Conservation (phyloP, 345 rosid genomes). For the Gossypium thurberi region DNA sequence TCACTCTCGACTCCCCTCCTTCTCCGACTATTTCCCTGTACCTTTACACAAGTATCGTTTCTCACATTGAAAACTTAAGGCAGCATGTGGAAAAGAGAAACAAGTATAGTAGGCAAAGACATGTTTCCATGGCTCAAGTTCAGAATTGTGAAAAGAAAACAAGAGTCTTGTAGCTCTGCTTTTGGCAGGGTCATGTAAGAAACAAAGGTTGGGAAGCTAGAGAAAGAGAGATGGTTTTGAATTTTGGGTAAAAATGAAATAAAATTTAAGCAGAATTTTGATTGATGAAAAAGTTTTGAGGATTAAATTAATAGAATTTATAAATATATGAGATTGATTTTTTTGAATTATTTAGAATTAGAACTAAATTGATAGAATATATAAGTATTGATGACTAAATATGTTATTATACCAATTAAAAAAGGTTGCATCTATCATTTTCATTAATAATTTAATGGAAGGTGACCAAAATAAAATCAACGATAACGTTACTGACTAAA, state of each 20-base stretch:
- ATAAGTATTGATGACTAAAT: too few species aligned
- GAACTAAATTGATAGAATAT: too few species aligned
- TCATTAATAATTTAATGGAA: too few species aligned
- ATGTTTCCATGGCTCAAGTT: conserved; percentile 27
- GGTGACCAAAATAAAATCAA: too few species aligned
- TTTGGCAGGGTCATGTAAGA: neutral
- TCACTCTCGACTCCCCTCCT: conserved; percentile 41
- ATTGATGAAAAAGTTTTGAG: too few species aligned
- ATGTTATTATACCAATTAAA: too few species aligned
- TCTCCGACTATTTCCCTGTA: conserved; percentile 59
- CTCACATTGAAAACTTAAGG: conserved; percentile 24
- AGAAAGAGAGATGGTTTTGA: neutral
- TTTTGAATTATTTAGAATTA: too few species aligned
- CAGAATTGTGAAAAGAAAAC: neutral
- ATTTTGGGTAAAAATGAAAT: neutral
- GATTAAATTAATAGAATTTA: too few species aligned
- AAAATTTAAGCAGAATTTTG: too few species aligned
- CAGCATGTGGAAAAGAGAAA: conserved; percentile 21
- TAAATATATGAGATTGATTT: too few species aligned
- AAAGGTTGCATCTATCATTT: too few species aligned
- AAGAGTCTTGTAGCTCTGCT: neutral
- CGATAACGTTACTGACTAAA: too few species aligned
- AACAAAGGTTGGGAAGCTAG: neutral
- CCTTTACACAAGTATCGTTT: conserved; percentile 58
- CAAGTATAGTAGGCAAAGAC: conserved; percentile 22